Evolutionary conservation across 352 stramenopile genomes (phyloP).

Genomic region (Pythium phragmiticola): DNA sequence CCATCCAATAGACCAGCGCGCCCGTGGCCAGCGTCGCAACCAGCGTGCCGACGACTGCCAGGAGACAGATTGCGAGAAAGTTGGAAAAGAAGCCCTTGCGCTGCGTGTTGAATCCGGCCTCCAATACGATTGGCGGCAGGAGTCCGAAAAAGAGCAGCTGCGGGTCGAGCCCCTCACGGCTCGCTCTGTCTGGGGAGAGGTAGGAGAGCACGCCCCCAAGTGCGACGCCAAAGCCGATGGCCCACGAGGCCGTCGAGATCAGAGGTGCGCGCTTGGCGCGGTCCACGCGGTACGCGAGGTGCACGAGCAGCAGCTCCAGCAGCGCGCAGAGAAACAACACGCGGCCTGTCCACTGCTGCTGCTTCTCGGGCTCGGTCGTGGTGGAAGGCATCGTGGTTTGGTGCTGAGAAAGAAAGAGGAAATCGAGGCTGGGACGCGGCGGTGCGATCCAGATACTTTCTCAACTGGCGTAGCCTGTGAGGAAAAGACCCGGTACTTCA

Average conservation of each 20-base stretch:
- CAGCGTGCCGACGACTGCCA: conserved; percentile 45
- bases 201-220: conserved; percentile 3
- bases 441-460: not conserved
- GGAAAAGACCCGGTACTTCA: not conserved
- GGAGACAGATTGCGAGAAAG: conserved; percentile 33
- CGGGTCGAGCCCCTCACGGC: conserved; percentile 6
- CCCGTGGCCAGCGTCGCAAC: conserved; percentile 49
- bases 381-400: not conserved
- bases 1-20: conserved; percentile 38
- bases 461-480: not conserved
- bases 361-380: conserved; percentile 1
- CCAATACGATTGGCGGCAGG: conserved; percentile 55
- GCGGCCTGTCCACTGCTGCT: conserved; percentile 20
- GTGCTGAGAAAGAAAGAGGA: not conserved
- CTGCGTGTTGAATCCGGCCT: conserved; percentile 59
- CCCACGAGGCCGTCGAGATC: conserved; percentile 16
- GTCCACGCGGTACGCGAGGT: conserved; percentile 19
- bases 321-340: conserved; percentile 20
- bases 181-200: not conserved
- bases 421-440: not conserved
- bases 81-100: conserved; percentile 52
- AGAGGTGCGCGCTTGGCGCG: conserved; percentile 10
- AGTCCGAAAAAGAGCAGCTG: conserved; percentile 15
- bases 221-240: conserved; percentile 11
- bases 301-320: conserved; percentile 17